Percentiles rank a stretch among this genome's conserved stretches.
These are phyloP conservation scores for Metarhizium robertsii DNA, from an alignment of 2,329 filamentous ascomycete genomes.

Conservation along the genomic window DNA sequence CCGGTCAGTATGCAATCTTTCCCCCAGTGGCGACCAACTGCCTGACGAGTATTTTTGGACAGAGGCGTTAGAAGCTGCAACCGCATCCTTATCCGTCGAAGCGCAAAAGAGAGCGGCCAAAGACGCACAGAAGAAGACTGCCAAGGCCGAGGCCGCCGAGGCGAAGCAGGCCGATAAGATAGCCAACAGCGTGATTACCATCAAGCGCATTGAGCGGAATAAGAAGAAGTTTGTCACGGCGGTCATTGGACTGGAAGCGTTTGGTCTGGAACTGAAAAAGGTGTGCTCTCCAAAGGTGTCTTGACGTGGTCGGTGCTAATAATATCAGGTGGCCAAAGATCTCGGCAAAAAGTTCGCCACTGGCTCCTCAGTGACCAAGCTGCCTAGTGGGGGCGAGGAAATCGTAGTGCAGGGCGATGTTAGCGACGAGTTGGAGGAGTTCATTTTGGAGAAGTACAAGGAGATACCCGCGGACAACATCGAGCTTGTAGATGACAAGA, in stretches of 20 bases:
- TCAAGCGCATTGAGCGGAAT: conserved; percentile 96
- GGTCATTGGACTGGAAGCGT: conserved; percentile 81
- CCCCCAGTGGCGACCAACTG: not conserved
- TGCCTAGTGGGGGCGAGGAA: conserved; percentile 78
- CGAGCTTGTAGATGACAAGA: conserved; percentile 91
- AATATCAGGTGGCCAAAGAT: conserved; percentile 67
- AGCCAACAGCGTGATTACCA: conserved; percentile 71
- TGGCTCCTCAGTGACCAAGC: conserved; percentile 84
- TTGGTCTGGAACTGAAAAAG: conserved; percentile 91
- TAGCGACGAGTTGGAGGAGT: conserved; percentile 89
- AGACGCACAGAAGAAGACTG: conserved; percentile 93
- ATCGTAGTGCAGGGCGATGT: conserved; percentile 97
- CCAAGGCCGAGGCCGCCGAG: conserved; percentile 83
- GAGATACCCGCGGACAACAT: conserved; percentile 92
- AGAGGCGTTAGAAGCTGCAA: conserved; percentile 77
- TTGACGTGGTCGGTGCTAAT: conserved; percentile 1
- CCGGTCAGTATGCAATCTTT: conserved; percentile 45
- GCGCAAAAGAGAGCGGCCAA: conserved; percentile 93
- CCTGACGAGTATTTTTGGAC: conserved; percentile 1
- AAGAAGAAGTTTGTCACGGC: conserved; percentile 96
- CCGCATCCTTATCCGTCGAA: conserved; percentile 77
- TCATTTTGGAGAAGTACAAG: conserved; percentile 79
- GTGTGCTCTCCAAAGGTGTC: conserved; percentile 16
- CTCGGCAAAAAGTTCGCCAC: conserved; percentile 98
- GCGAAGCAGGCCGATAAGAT: conserved; percentile 75